phyloP scores from a whole-genome alignment of 345 rosid genomes.

The Geranium rotundifolium region DNA sequence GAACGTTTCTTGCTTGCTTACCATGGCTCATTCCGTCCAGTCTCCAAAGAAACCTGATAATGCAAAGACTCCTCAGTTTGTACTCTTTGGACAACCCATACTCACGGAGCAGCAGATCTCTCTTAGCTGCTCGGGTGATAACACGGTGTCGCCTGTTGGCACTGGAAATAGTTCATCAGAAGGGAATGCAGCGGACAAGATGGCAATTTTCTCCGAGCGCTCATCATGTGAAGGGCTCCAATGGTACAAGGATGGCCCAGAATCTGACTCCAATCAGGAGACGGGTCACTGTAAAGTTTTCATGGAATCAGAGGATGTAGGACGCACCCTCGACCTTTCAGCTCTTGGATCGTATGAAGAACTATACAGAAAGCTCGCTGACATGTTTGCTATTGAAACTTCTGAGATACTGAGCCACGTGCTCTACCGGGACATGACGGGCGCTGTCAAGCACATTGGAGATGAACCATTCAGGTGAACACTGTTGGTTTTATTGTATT shows the following conservation, averaged over 20 bases:
- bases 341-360: conserved; percentile 35
- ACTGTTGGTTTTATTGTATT: not conserved
- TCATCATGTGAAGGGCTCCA: conserved; percentile 22
- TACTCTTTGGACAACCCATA: conserved; percentile 57
- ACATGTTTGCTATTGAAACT: conserved; percentile 35
- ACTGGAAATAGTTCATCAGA: conserved; percentile 25
- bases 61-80: conserved; percentile 32
- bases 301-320: conserved; percentile 48
- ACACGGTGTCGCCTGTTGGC: conserved; percentile 16
- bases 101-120: conserved; percentile 36
- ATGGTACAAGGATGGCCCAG: conserved; percentile 27
- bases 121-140: conserved; percentile 27
- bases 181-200: conserved; percentile 23
- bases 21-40: conserved; percentile 31
- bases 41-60: conserved; percentile 26
- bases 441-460: conserved; percentile 35
- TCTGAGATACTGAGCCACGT: conserved; percentile 24
- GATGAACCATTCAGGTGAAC: conserved; percentile 37
- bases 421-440: conserved; percentile 28
- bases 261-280: conserved; percentile 22
- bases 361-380: conserved; percentile 29
- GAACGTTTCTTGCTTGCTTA: conserved; percentile 36
- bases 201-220: conserved; percentile 16
- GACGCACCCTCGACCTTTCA: conserved; percentile 43
- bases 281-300: conserved; percentile 47